Evolutionary conservation across 2,329 filamentous ascomycete species (phyloP).

Genomic region (Epichloe coenophiala): DNA sequence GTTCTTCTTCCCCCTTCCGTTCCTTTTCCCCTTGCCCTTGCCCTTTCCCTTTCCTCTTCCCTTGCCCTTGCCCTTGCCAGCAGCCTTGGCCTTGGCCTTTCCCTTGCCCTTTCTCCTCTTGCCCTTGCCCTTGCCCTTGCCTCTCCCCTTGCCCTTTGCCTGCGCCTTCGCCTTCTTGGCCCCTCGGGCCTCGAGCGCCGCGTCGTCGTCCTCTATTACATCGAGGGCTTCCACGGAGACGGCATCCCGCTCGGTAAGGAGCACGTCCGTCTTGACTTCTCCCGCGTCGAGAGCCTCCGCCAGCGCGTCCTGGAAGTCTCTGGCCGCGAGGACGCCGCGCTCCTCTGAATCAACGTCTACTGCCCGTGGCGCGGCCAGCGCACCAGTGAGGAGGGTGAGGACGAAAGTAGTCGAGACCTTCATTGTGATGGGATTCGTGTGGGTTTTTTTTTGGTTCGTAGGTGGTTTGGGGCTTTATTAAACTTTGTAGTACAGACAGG

Average conservation of each 20-base stretch:
- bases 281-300: neutral
- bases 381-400: slow-evolving; percentile 5
- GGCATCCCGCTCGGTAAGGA: neutral
- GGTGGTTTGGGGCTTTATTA: neutral
- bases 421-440: neutral
- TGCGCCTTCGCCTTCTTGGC: neutral
- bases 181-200: neutral
- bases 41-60: neutral
- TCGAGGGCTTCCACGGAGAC: neutral
- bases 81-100: neutral
- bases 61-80: neutral
- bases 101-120: neutral
- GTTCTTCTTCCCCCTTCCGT: neutral
- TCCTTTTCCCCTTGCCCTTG: neutral
- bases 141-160: neutral
- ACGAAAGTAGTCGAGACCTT: slow-evolving; percentile 4
- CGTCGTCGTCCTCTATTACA: neutral
- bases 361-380: slow-evolving; percentile 4
- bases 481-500: no score
- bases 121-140: neutral
- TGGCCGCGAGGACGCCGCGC: neutral
- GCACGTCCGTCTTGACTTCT: neutral
- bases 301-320: neutral
- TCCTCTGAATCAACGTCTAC: neutral
- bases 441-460: neutral